Evolutionary conservation across 1,284 basidiomycete species (phyloP), one percentile per base, ranked within the genome.

Genomic region (Pseudozyma tsukubaensis): DNA sequence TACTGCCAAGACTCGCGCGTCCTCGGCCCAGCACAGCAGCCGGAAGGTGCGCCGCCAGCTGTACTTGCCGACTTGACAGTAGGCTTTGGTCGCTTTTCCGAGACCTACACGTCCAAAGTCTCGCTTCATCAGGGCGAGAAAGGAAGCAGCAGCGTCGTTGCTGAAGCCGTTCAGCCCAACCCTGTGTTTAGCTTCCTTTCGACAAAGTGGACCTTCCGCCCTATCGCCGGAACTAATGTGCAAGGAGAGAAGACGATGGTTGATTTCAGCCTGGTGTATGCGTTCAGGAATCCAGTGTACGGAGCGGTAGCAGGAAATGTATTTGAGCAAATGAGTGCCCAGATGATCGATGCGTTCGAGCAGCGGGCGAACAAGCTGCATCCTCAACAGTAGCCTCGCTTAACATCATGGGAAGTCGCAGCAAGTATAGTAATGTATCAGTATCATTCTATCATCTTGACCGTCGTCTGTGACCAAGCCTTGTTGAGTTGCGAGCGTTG

Each of bases 331-430:
- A 91, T 97, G 10, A 93, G 92, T 9, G 89, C 89, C 69, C 88
- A 92, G 85, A 97, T 97, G 93, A 91, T 97, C 24, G 87, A 91
- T 65, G 94, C 94, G 4, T 99, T 99, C 80, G 93, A 97, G 85
- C 87, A 91, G 76, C 88, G 94, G 36, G 95, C 66, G 13, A 44
- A 67, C 32, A 19, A 54, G 19, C 37, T 73, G 49, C 67, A 70
- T 53, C 53, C 67, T 9, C 6, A 0, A 3, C 43, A 44, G 19
- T 51, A n/a, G 3, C 50, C 16, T 18, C 19, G 24, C 14, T 36
- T 24, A 37, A n/a, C 13, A 21, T 21, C 32, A 29, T 24, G 29
- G 6, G 4, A n/a, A 14, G 29, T n/a, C 11, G 36, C 32, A 3
- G 47, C 32, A 50, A 50, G 32, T 4, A 47, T 29, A 29, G 3